Evolutionary conservation across 2,329 filamentous ascomycete genomes (phyloP), one percentile per base, ranked within the genome.

Genomic region (Geoglossum cookeanum): DNA sequence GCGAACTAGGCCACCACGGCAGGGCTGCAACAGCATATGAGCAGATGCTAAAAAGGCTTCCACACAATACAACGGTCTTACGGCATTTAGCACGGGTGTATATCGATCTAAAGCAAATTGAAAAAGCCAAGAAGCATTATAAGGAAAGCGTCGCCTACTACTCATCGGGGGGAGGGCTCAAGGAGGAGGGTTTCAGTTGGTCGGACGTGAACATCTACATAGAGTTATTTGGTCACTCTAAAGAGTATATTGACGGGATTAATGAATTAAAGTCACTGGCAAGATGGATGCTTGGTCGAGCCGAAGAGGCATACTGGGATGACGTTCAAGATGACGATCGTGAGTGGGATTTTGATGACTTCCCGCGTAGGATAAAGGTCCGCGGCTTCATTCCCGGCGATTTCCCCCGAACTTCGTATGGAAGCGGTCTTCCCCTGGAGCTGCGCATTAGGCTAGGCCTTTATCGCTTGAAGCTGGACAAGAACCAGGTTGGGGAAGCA

Each of bases 131-230:
- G 17, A 63, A 71, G 6, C 68, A 70, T 57, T 83, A 80, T 64
- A 72, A 78, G 17, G 67, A 70, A 22, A 75, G 76, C 22, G 74
- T 83, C 48, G 65, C 70, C 3, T 70, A 76, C 61, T 77, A 75
- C 59, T 65, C 70, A 55, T 68, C 67, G 7, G 59, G 62, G 8
- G 65, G 71, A n/a, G 65, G 71, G 1, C 69, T 72, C 37, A 69
- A 74, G 17, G 69, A 68, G 9, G 69, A 67, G 3, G 70, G 74
- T 32, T 73, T 79, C 52, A 72, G 75, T 54, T 98, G 91, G 91
- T 82, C 84, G 56, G 85, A 97, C 67, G 74, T 94, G 47, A 85
- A 88, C 60, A 84, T 90, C 57, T 95, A 92, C 62, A 78, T 88
- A 44, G 88, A 96, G 64, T 75, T 97, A 17, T 81, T 90, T 60